A percentile compares a stretch with the other conserved stretches of the same genome.
These are phyloP conservation scores for Tuber umbilicatum DNA, from an alignment of 495 filamentous ascomycete species.

Conservation along the genomic window DNA sequence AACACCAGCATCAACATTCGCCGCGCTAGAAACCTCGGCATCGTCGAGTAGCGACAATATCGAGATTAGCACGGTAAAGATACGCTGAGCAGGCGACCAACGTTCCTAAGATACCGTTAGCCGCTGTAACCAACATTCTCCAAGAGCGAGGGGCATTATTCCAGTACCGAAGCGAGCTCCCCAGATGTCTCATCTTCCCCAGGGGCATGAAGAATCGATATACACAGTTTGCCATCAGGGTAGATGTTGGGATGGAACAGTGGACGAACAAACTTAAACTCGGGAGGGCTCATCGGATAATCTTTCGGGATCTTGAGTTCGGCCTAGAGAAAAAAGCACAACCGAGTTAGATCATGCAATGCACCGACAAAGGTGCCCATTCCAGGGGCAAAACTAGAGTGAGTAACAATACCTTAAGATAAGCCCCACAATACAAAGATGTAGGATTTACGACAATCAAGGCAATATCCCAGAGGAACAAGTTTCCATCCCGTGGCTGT, in stretches of 20 bases:
- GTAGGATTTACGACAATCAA: conserved; percentile 88
- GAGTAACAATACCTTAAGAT: conserved; percentile 59
- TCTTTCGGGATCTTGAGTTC: conserved; percentile 80
- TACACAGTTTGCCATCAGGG: conserved; percentile 80
- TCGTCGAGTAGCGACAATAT: conserved; percentile 91
- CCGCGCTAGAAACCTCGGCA: conserved; percentile 84
- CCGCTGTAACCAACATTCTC: neutral
- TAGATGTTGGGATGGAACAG: conserved; percentile 94
- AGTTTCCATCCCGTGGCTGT: conserved; percentile 61
- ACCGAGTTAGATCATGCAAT: neutral
- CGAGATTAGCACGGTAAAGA: conserved; percentile 88
- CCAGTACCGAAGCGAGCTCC: conserved; percentile 58
- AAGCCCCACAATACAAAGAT: conserved; percentile 84
- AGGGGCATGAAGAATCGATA: conserved; percentile 89
- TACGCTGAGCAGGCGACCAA: conserved; percentile 87
- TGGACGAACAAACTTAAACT: conserved; percentile 76
- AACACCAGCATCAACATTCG: conserved; percentile 89
- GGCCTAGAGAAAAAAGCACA: conserved; percentile 46
- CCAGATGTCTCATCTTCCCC: conserved; percentile 90
- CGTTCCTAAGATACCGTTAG: conserved; percentile 54
- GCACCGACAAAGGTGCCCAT: conserved; percentile 8
- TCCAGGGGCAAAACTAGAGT: conserved; percentile 1
- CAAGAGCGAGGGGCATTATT: neutral
- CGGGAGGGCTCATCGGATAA: conserved; percentile 88
- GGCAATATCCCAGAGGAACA: conserved; percentile 79